Conservation (phyloP, 2,329 filamentous ascomycete species). For the Cordyceps cicadae region DNA sequence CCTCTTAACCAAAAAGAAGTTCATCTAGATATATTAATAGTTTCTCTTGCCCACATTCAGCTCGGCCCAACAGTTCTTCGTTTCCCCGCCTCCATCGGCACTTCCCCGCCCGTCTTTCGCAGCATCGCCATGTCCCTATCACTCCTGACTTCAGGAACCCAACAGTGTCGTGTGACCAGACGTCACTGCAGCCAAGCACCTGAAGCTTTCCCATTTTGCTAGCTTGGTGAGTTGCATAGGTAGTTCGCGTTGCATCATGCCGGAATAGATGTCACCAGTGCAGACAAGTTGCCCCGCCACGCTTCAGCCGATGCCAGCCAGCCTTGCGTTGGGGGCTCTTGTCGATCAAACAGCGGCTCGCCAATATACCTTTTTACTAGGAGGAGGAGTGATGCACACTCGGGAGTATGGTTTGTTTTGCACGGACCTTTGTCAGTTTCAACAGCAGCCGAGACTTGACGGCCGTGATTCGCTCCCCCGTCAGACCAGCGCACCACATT, state of each 20-base stretch:
- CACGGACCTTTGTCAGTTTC: not conserved
- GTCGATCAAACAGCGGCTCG: not conserved
- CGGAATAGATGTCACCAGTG: not conserved
- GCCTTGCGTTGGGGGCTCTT: not conserved
- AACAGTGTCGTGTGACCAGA: not conserved
- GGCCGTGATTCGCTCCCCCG: not conserved
- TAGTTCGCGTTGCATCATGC: not conserved
- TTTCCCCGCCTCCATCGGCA: not conserved
- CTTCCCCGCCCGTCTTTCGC: not conserved
- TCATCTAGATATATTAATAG: not conserved
- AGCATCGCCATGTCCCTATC: not conserved
- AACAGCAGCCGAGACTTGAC: not conserved
- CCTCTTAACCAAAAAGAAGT: not conserved
- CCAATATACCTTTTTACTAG: not conserved
- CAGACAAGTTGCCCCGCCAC: not conserved
- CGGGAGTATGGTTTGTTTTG: too few species aligned
- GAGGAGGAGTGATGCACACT: not conserved
- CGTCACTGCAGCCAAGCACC: not conserved
- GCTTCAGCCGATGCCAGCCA: conserved; percentile 4
- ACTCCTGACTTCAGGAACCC: not conserved
- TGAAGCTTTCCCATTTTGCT: not conserved
- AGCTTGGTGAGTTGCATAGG: not conserved
- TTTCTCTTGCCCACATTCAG: not conserved
- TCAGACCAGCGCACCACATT: not conserved
- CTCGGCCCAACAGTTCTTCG: not conserved